A percentile compares a stretch with the other conserved stretches of the same genome.
These are phyloP conservation scores for Psidium friedrichsthalianum DNA, from an alignment of 345 rosid species.

Conservation along the genomic window DNA sequence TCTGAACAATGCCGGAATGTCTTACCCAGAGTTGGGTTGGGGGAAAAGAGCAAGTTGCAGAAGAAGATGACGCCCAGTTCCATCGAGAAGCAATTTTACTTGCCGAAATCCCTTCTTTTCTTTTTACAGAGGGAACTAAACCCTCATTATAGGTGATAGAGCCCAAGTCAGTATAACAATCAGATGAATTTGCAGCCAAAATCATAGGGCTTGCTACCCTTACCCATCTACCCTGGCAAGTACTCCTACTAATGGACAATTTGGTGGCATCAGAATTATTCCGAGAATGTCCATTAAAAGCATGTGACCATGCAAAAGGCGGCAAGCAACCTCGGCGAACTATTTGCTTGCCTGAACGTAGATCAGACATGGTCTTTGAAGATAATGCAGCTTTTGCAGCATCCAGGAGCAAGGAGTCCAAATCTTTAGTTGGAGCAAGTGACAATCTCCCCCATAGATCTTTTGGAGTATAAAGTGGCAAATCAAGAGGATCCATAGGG, in stretches of 20 bases:
- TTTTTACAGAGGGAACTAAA: constrained; percentile 42
- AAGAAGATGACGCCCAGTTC: constrained; percentile 24
- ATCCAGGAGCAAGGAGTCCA: constrained; percentile 81
- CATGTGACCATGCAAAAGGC: constrained; percentile 80
- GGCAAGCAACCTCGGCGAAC: constrained; percentile 50
- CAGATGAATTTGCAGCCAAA: constrained; percentile 19
- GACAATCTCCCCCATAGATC: constrained; percentile 52
- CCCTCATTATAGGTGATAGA: constrained; percentile 51
- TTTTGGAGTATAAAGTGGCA: constrained; percentile 35
- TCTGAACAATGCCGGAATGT: background rate
- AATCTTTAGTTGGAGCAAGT: constrained; percentile 69
- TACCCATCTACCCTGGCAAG: constrained; percentile 90
- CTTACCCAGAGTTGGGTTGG: constrained; percentile 33
- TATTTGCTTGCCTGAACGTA: constrained; percentile 55
- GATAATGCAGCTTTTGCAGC: constrained; percentile 56
- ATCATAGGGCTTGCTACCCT: constrained; percentile 24
- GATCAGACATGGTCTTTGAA: constrained; percentile 50
- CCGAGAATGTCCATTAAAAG: constrained; percentile 53
- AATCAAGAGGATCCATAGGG: constrained; percentile 27
- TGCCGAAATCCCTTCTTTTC: constrained; percentile 3
- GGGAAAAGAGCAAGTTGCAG: constrained; percentile 21
- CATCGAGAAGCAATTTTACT: constrained; percentile 16
- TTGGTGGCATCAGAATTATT: constrained; percentile 60
- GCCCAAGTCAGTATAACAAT: constrained; percentile 43
- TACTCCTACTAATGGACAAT: constrained; percentile 41